Evolutionary conservation across 345 rosid genomes (phyloP), one percentile per base, ranked within the genome.

Genomic region (Populus deltoides): DNA sequence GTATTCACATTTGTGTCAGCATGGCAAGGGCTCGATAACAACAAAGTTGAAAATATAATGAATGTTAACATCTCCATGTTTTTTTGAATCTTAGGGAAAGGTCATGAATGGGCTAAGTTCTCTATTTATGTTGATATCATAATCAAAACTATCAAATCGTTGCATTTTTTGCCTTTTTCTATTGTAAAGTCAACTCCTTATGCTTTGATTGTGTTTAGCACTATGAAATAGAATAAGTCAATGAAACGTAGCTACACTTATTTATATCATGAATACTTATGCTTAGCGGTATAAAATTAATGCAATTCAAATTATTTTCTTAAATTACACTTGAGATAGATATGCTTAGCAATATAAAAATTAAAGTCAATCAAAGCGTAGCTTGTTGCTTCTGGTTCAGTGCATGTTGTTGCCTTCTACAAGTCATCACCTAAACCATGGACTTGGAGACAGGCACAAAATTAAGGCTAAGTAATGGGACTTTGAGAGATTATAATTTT

Each of bases 1-100:
- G 69, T 16, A 63, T 45, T 5, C 68, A 68, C 51, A 66, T 85
- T 83, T 15, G 41, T 73, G 70, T 88, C 89, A n/a, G 88, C 80
- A 72, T 6, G 25, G 78, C 76, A 72, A 71, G 35, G 17, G 25
- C 27, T 72, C 24, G 22, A 38, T 33, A 83, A 31, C 12, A 78
- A 8, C 18, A 76, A 81, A 41, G 65, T 41, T 51, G 75, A 75
- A 45, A 75, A 67, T 1, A 77, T 27, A 57, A 57, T 68, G 18
- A 77, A 49, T 39, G 75, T 77, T 75, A 73, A 67, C 72, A 63
- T 80, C 16, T 22, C 51, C 65, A 17, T 55, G 16, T 5, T 33
- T 35, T 43, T 59, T 35, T 5, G 33, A 10, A 22, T 43, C 49
- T 1, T 70, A 3, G 3, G 27, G 16, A 69, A n/a, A 78, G 65